Evolutionary conservation across 75 land plant genomes (phyloP).

Genomic region (Picea sitchensis): DNA sequence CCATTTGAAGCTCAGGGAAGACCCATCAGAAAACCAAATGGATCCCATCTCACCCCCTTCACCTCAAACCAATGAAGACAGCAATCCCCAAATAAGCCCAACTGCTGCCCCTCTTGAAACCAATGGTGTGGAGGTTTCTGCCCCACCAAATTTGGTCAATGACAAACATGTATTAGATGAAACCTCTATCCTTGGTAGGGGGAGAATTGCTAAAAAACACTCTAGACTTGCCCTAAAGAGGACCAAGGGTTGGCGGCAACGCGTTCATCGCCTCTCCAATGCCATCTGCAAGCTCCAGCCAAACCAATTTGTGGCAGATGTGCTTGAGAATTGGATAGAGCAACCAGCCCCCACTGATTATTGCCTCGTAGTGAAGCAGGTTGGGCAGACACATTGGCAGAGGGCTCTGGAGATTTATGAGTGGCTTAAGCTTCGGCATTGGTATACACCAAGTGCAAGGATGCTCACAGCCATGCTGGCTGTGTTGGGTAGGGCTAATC

Average conservation of each 20-base stretch:
- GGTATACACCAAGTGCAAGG: slow-evolving; percentile 70
- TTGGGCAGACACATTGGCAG: slow-evolving; percentile 73
- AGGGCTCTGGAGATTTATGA: slow-evolving; percentile 90
- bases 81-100: background rate
- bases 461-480: slow-evolving; percentile 72
- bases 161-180: background rate
- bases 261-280: slow-evolving; percentile 57
- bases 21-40: background rate
- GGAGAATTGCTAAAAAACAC: slow-evolving; percentile 42
- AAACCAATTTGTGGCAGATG: slow-evolving; percentile 68
- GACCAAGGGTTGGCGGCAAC: slow-evolving; percentile 74
- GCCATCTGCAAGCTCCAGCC: slow-evolving; percentile 46
- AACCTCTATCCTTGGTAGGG: slow-evolving; percentile 8
- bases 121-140: background rate
- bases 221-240: slow-evolving; percentile 68
- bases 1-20: slow-evolving; percentile 19
- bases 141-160: background rate
- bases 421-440: slow-evolving; percentile 74
- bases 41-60: background rate
- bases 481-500: slow-evolving; percentile 74
- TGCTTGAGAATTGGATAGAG: slow-evolving; percentile 53
- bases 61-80: background rate
- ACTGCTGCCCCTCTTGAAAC: background rate
- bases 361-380: slow-evolving; percentile 69
- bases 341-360: slow-evolving; percentile 77